Evolutionary conservation across 202 grass and related monocot species (phyloP).

Genomic region (Saccharum hybrid): DNA sequence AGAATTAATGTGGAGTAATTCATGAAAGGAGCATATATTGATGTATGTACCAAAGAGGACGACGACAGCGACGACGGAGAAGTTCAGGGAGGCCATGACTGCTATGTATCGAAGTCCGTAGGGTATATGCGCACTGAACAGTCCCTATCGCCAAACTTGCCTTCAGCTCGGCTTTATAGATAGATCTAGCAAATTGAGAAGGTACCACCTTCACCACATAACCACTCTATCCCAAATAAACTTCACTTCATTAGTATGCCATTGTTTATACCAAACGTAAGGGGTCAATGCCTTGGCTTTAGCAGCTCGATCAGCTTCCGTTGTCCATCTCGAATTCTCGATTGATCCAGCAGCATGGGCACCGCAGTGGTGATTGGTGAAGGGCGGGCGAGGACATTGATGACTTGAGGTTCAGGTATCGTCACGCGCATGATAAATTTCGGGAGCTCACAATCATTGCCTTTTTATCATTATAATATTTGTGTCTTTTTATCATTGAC

Average conservation of each 20-base stretch:
- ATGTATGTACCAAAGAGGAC: slow-evolving; percentile 25
- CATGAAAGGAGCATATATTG: not conserved
- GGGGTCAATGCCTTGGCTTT: not conserved
- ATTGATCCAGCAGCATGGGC: no score
- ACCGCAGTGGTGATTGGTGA: no score
- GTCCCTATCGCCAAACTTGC: not conserved
- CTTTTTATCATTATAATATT: no score
- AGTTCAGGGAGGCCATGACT: slow-evolving; percentile 9
- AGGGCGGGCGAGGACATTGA: no score
- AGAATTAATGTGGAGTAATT: not conserved
- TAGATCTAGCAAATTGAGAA: not conserved
- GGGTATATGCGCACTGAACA: not conserved
- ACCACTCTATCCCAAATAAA: not conserved
- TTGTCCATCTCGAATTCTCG: no score
- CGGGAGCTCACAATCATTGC: no score
- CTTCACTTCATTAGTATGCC: not conserved
- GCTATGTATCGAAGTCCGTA: not conserved
- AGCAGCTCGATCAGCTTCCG: not conserved
- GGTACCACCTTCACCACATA: slow-evolving; percentile 20
- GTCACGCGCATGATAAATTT: no score
- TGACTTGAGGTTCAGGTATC: no score
- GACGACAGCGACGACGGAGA: not conserved
- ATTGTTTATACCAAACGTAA: not conserved
- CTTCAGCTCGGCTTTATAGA: not conserved
- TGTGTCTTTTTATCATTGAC: no score